These are phyloP conservation scores for Annulohypoxylon stygium DNA, from an alignment of 495 filamentous ascomycete genomes.

Conservation along the genomic window DNA sequence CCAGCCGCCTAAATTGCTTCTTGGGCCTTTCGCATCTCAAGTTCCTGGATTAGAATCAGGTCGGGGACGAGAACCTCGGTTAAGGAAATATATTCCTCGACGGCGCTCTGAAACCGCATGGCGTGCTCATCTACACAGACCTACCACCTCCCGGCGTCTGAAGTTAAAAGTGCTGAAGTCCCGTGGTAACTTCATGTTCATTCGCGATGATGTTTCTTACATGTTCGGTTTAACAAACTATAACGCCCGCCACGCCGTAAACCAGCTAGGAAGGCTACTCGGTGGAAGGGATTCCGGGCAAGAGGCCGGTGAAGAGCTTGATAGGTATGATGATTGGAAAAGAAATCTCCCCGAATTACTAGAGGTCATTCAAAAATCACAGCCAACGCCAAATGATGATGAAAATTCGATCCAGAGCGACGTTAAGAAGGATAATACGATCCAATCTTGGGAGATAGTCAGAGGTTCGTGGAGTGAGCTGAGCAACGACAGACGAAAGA, in stretches of 20 bases:
- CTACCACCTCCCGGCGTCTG: conserved; percentile 5
- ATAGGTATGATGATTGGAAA: conserved; percentile 47
- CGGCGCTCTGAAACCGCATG: not conserved
- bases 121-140: not conserved
- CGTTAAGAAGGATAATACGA: conserved; percentile 30
- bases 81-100: conserved; percentile 21
- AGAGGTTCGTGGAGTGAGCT: conserved; percentile 58
- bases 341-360: conserved; percentile 11
- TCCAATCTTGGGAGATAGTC: conserved; percentile 54
- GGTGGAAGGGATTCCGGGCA: conserved; percentile 3
- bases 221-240: conserved; percentile 29
- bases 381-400: not conserved
- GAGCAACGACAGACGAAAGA: conserved; percentile 46
- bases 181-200: conserved; percentile 6
- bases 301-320: conserved; percentile 31
- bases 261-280: conserved; percentile 42
- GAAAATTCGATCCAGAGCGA: not conserved
- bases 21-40: not conserved
- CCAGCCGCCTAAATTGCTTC: not conserved
- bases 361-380: not conserved
- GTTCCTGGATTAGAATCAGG: not conserved
- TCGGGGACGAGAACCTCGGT: not conserved
- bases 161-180: conserved; percentile 36
- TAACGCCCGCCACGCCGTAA: conserved; percentile 40
- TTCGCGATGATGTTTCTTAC: conserved; percentile 30